These are phyloP conservation scores for Candida odintsovae DNA, from an alignment of 805 yeast genomes.

Conservation along the genomic window DNA sequence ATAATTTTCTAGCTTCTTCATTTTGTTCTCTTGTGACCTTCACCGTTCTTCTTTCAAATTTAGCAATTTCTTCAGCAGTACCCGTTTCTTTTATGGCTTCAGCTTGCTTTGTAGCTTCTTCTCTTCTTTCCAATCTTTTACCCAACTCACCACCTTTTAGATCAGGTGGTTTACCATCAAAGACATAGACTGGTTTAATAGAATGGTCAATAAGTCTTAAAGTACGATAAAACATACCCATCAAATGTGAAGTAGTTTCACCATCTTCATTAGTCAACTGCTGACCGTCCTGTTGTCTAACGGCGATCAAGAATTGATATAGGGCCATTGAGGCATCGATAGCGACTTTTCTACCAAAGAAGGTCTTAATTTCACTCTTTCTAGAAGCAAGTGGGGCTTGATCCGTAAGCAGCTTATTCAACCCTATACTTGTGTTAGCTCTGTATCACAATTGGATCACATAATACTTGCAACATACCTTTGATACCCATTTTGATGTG, in stretches of 20 bases:
- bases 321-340: conserved; percentile 94
- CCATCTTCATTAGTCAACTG: conserved; percentile 85
- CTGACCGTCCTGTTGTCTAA: conserved; percentile 94
- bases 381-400: conserved; percentile 82
- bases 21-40: conserved; percentile 86
- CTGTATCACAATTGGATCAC: background rate
- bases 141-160: conserved; percentile 89
- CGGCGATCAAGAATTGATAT: conserved; percentile 93
- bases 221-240: conserved; percentile 96
- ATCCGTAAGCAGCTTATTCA: conserved; percentile 81
- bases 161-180: conserved; percentile 97
- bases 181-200: conserved; percentile 94
- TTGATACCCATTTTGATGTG: conserved; percentile 41
- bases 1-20: conserved; percentile 81
- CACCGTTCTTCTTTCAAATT: conserved; percentile 82
- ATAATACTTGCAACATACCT: conserved; percentile 26
- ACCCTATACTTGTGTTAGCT: conserved; percentile 38
- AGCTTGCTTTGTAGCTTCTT: conserved; percentile 73
- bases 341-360: conserved; percentile 95
- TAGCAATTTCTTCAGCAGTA: conserved; percentile 66
- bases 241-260: conserved; percentile 87
- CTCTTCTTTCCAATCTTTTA: conserved; percentile 74
- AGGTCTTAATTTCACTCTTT: conserved; percentile 73
- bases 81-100: conserved; percentile 77
- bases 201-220: conserved; percentile 85